Evolutionary conservation across 2,329 filamentous ascomycete genomes (phyloP), one percentile per base, ranked within the genome.

Genomic region (Chaetomium strumarium): DNA sequence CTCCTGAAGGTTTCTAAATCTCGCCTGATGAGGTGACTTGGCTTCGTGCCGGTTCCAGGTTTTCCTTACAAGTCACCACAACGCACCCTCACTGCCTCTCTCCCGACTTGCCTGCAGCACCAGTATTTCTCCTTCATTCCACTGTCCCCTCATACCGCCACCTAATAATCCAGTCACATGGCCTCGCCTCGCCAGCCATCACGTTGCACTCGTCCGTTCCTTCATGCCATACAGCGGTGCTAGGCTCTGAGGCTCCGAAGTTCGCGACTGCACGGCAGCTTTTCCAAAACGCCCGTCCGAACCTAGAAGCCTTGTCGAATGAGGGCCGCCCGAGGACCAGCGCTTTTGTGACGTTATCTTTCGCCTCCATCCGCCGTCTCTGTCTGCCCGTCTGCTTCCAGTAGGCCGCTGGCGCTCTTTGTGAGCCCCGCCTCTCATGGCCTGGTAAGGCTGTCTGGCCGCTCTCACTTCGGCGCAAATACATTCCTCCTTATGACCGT

Each of bases 351-450:
- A 19, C 20, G 14, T 29, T 14, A 10, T 29, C 12, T 20, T 13
- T 11, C 20, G 11, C n/a, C 36, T 24, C 16, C 33, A 5, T 34
- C 30, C 29, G 7, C 14, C 34, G 14, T 8, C 34, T n/a, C 13
- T 8, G n/a, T 5, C 14, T 16, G 4, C 13, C 34, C 34, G 7
- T 16, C 24, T 24, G 13, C 40, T 24, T 19, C 20, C 11, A 16
- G 34, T 46, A 42, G 46, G 36, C 49, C 42, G 17, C 24, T 11
- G 14, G 29, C 10, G 49, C 43, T 31, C 43, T 31, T n/a, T 10
- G 42, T 51, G 43, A 46, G 39, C 33, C 51, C 48, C 39, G 45
- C 16, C 31, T 7, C 37, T 16, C 30, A 52, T 38, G 45, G 40
- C 29, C 19, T 19, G 20, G 16, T 30, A 20, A 48, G 31, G 19